phyloP scores from a whole-genome alignment of 176 grass and related monocot genomes.

The Aegilops speltoides region DNA sequence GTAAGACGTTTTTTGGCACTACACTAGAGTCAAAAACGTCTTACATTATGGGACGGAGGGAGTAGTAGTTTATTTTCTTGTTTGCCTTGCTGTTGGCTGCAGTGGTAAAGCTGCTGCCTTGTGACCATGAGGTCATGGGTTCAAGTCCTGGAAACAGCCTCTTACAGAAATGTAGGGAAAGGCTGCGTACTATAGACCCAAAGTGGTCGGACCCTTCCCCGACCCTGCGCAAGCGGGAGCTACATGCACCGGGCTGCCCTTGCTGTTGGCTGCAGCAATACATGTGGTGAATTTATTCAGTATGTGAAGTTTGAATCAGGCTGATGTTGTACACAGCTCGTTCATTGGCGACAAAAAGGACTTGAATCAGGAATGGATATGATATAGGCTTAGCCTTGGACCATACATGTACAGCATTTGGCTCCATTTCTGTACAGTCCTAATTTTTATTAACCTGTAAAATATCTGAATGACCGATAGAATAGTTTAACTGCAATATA shows the following conservation, averaged over 20 bases:
- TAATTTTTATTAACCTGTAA: neutral
- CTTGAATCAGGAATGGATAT: neutral
- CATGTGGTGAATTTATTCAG: neutral
- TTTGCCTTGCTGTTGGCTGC: neutral
- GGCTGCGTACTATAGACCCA: too few species aligned
- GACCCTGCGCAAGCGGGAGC: too few species aligned
- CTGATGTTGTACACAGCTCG: neutral
- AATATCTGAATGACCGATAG: neutral
- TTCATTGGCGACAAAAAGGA: neutral
- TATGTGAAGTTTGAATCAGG: neutral
- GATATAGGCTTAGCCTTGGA: neutral
- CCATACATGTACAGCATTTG: neutral
- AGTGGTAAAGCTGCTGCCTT: too few species aligned
- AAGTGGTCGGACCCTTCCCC: too few species aligned
- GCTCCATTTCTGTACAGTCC: neutral
- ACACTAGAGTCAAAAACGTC: too few species aligned
- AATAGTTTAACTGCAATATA: neutral
- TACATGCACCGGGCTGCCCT: too few species aligned
- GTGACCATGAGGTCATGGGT: too few species aligned
- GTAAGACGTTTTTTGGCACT: too few species aligned
- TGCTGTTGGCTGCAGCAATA: neutral
- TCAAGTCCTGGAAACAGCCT: too few species aligned
- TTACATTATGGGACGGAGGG: too few species aligned
- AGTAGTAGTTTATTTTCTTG: neutral
- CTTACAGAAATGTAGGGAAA: too few species aligned